These are phyloP conservation scores for Pugionium cornutum DNA, from an alignment of 345 rosid genomes.

Conservation along the genomic window DNA sequence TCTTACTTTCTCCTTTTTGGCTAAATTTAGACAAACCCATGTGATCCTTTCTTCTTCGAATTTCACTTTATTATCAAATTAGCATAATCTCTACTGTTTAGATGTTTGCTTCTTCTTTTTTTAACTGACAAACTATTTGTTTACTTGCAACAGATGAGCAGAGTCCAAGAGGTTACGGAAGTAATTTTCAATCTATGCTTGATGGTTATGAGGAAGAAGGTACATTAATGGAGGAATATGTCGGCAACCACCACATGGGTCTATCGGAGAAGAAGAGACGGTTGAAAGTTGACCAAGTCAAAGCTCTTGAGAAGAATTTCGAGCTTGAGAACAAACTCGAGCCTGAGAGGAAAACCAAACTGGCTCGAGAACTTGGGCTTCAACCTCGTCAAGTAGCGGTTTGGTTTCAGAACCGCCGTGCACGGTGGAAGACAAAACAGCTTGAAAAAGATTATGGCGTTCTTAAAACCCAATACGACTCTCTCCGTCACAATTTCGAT, in stretches of 20 bases:
- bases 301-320: constrained; percentile 82
- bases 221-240: constrained; percentile 60
- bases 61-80: constrained; percentile 13
- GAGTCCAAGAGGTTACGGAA: constrained; percentile 62
- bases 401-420: constrained; percentile 93
- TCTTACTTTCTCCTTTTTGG: constrained; percentile 7
- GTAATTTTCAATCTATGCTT: constrained; percentile 74
- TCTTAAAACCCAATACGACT: constrained; percentile 59
- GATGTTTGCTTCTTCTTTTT: background rate
- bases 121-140: constrained; percentile 16
- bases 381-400: constrained; percentile 92
- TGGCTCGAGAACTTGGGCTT: constrained; percentile 82
- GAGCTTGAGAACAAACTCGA: constrained; percentile 88
- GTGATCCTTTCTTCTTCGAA: constrained; percentile 14
- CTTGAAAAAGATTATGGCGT: constrained; percentile 66
- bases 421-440: constrained; percentile 87
- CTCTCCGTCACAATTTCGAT: constrained; percentile 62
- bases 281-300: constrained; percentile 72
- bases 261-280: constrained; percentile 76
- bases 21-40: constrained; percentile 29
- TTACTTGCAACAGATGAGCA: constrained; percentile 51
- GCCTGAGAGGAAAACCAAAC: constrained; percentile 73
- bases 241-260: constrained; percentile 48
- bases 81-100: background rate
- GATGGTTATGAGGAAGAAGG: constrained; percentile 83